These are phyloP conservation scores for Cyberlindnera meyerae DNA, from an alignment of 805 yeast species.

Conservation along the genomic window DNA sequence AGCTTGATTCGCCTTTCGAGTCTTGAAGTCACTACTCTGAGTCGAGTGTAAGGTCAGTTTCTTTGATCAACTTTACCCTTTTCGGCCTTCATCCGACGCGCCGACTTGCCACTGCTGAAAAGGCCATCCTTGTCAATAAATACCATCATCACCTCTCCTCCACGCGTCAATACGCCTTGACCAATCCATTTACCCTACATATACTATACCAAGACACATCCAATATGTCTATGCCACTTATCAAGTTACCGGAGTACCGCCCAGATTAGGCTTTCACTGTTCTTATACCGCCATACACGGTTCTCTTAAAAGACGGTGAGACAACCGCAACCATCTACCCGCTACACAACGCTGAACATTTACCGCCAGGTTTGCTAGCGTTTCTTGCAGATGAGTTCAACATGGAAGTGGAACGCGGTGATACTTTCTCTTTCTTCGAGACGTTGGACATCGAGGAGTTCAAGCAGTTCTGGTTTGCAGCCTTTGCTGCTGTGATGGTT, in stretches of 20 bases:
- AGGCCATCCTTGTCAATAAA: too few relatives aligned
- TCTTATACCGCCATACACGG: slow-evolving; percentile 57
- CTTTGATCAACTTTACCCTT: too few relatives aligned
- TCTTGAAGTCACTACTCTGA: too few relatives aligned
- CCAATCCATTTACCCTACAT: neutral
- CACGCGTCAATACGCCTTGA: too few relatives aligned
- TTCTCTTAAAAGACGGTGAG: slow-evolving; percentile 78
- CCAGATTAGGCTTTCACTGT: slow-evolving; percentile 24
- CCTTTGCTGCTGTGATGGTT: slow-evolving; percentile 71
- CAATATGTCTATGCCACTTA: slow-evolving; percentile 11
- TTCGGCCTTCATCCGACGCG: too few relatives aligned
- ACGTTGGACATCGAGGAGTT: slow-evolving; percentile 72
- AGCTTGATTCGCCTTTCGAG: too few relatives aligned
- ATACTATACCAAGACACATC: neutral
- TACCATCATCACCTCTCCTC: too few relatives aligned
- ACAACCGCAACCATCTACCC: slow-evolving; percentile 94
- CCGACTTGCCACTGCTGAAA: too few relatives aligned
- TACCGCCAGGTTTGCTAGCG: slow-evolving; percentile 75
- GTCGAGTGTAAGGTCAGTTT: too few relatives aligned
- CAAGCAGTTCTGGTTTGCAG: slow-evolving; percentile 81
- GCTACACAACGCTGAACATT: slow-evolving; percentile 53
- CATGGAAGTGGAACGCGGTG: slow-evolving; percentile 86
- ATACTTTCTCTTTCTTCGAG: slow-evolving; percentile 82
- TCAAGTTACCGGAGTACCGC: slow-evolving; percentile 15
- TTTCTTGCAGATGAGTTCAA: slow-evolving; percentile 90